Percentiles rank a stretch among this genome's conserved stretches.
phyloP scores from a whole-genome alignment of 345 rosid species.

The Adansonia digitata region DNA sequence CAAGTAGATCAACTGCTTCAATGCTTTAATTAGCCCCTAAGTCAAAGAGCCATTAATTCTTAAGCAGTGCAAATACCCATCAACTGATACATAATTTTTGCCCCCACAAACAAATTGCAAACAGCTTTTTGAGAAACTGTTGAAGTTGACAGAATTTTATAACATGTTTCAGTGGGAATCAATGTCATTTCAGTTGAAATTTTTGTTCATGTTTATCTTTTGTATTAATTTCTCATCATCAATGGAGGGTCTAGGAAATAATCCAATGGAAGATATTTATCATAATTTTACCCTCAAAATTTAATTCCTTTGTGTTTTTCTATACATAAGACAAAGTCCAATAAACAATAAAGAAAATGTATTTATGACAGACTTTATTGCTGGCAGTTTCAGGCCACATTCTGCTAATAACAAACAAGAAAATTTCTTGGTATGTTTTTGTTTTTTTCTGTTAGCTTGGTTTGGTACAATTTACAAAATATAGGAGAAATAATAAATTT shows the following conservation, averaged over 20 bases:
- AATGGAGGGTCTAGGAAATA: not conserved
- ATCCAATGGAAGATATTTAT: conserved; percentile 8
- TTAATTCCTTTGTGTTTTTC: not conserved
- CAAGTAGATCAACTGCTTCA: not conserved
- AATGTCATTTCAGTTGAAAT: not conserved
- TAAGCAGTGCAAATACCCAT: not conserved
- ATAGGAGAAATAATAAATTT: not conserved
- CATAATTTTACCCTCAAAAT: not conserved
- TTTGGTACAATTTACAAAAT: not conserved
- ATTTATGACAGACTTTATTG: conserved; percentile 40
- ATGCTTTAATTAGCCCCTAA: not conserved
- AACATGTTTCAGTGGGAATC: not conserved
- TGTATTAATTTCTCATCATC: not conserved
- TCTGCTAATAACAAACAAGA: conserved; percentile 23
- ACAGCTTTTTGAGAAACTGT: too few species aligned
- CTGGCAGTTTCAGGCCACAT: conserved; percentile 46
- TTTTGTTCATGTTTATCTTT: not conserved
- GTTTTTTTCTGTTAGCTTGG: not conserved
- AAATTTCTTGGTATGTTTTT: not conserved
- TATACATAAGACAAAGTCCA: not conserved
- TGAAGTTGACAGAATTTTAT: not conserved
- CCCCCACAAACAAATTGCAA: too few species aligned
- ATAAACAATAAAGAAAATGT: conserved; percentile 7
- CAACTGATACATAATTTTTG: not conserved
- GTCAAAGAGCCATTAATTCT: conserved; percentile 2